Evolutionary conservation across 2,329 filamentous ascomycete genomes (phyloP), one percentile per base, ranked within the genome.

Genomic region (Sclerotinia trifoliorum): DNA sequence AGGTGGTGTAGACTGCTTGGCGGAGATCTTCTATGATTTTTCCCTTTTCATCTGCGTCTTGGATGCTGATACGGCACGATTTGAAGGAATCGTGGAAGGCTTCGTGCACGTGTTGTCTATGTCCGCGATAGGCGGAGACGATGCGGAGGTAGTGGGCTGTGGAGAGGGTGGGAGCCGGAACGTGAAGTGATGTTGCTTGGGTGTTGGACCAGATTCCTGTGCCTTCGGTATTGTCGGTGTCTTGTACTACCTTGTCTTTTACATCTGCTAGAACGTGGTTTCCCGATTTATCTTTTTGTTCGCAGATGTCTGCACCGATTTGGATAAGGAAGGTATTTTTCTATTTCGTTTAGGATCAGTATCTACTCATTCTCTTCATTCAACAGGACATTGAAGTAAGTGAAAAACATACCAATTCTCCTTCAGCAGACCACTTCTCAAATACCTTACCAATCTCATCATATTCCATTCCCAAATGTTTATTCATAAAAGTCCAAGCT

Each of bases 171-270:
- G 89, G 86, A 0, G 85, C 83, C 0, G 89, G 84, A 3, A 90
- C 81, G 73, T 92, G 89, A 3, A 86, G 80, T 5, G 80, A 77
- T 8, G 88, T 83, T 0, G 86, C 85, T 75, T 91, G 85, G 71
- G 83, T 84, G 70, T 88, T 84, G 6, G 85, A 84, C 89, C 88
- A 91, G 60, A 86, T 83, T 0, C 88, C 86, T 0, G 89, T 92
- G 0, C 89, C 88, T 76, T 91, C 89, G 52, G 86, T 85, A 64
- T 85, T 83, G 44, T 88, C 86, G 26, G 86, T 84, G 71, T 91
- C 88, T 77, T 92, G 88, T 0, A 91, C 88, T 0, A 92, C 88
- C 75, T 90, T 90, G 77, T 91, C 89, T 65, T 65, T 24, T n/a
- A 65, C 24, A 56, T 65, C 62, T 8, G 62, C 32, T 46, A 92